Percentiles rank a stretch among this genome's conserved stretches.
These are phyloP conservation scores for Yamadazyma pseudoaaseri DNA, from an alignment of 1,139 yeast genomes.

Conservation along the genomic window DNA sequence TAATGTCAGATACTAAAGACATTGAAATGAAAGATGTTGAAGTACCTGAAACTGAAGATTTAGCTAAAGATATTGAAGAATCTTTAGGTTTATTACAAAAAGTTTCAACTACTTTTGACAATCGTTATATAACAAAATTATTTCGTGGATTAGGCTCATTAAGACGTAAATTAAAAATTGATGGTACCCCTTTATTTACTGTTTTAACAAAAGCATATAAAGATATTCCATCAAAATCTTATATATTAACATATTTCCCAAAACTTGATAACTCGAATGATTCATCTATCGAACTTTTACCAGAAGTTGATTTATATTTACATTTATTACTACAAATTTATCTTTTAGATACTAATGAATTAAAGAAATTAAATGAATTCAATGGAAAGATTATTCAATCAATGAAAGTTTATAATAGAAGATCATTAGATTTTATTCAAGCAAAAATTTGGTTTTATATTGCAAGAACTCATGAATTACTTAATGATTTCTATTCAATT, in stretches of 20 bases:
- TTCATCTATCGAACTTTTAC: conserved; percentile 34
- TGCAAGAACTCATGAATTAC: conserved; percentile 72
- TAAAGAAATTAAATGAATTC: conserved; percentile 50
- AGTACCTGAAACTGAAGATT: conserved; percentile 5
- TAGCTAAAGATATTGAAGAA: conserved; percentile 46
- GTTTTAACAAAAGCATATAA: conserved; percentile 53
- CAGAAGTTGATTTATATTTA: conserved; percentile 79
- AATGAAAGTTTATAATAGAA: conserved; percentile 66
- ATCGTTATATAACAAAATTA: conserved; percentile 82
- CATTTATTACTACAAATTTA: conserved; percentile 78
- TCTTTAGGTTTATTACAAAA: conserved; percentile 58
- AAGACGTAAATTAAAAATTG: conserved; percentile 56
- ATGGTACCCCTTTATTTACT: conserved; percentile 47
- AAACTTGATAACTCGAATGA: conserved; percentile 8
- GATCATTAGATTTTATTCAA: conserved; percentile 81
- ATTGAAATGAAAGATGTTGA: conserved; percentile 9
- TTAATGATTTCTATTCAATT: conserved; percentile 56
- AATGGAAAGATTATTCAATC: conserved; percentile 55
- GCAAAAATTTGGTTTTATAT: conserved; percentile 95
- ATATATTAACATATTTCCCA: conserved; percentile 40
- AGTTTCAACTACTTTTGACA: conserved; percentile 78
- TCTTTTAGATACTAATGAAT: conserved; percentile 61
- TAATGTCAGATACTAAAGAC: conserved; percentile 5
- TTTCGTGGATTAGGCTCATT: conserved; percentile 79
- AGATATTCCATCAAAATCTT: conserved; percentile 36